Evolutionary conservation across 1,284 basidiomycete genomes (phyloP).

Genomic region (Acaromyces ingoldii): DNA sequence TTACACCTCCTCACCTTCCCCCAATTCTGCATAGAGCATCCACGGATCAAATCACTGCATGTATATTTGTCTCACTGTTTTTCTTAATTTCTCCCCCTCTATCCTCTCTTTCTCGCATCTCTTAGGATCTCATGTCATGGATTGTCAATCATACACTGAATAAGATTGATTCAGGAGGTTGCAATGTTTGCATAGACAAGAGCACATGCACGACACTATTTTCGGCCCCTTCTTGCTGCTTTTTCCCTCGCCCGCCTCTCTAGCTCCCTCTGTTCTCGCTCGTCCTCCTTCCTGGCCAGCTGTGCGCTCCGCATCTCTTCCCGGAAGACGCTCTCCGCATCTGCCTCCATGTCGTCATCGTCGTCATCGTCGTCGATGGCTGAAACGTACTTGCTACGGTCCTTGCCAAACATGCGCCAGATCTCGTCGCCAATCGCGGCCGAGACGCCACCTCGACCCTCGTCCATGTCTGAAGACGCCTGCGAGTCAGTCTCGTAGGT

Average conservation of each 20-base stretch:
- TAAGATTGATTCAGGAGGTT: no score
- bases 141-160: no score
- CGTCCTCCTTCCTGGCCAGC: slow-evolving; percentile 36
- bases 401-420: slow-evolving; percentile 42
- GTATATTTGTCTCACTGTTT: no score
- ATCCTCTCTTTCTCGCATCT: no score
- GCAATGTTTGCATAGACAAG: no score
- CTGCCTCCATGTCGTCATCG: slow-evolving; percentile 48
- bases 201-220: no score
- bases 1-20: no score
- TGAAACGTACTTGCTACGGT: slow-evolving; percentile 22
- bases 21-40: no score
- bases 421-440: slow-evolving; percentile 35
- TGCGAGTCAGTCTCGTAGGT: slow-evolving; percentile 8
- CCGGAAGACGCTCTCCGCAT: slow-evolving; percentile 29
- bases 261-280: slow-evolving; percentile 33
- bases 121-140: no score
- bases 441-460: not conserved
- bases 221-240: slow-evolving; percentile 4
- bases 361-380: slow-evolving; percentile 37
- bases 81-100: no score
- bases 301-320: slow-evolving; percentile 39
- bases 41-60: no score
- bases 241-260: slow-evolving; percentile 31
- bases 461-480: slow-evolving; percentile 5